phyloP scores from a whole-genome alignment of 2,329 filamentous ascomycete genomes.

The Furcasterigmium sp. region DNA sequence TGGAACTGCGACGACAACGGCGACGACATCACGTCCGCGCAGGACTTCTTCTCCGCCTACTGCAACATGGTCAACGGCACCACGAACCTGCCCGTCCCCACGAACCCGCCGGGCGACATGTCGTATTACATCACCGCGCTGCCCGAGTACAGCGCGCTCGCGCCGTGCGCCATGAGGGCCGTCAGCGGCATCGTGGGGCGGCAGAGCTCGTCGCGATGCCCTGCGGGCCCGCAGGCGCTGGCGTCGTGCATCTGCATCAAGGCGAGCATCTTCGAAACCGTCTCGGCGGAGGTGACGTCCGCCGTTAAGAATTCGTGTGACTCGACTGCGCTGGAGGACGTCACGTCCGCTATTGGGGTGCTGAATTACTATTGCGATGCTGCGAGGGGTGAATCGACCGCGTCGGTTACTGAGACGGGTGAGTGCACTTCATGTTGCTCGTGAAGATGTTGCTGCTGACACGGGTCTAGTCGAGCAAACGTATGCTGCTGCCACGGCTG shows the following conservation, averaged over 20 bases:
- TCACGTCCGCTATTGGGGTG: constrained; percentile 39
- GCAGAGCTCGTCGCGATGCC: constrained; percentile 35
- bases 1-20: constrained; percentile 39
- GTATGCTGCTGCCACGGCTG: constrained; percentile 10
- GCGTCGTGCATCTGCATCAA: constrained; percentile 50
- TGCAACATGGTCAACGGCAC: constrained; percentile 45
- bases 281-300: constrained; percentile 38
- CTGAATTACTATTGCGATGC: constrained; percentile 46
- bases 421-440: constrained; percentile 12
- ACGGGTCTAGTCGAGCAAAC: constrained; percentile 18
- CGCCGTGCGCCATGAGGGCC: constrained; percentile 37
- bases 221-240: constrained; percentile 38
- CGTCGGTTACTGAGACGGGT: constrained; percentile 34
- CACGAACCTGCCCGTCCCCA: constrained; percentile 39
- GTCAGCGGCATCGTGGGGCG: constrained; percentile 34
- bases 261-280: constrained; percentile 34
- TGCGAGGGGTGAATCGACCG: constrained; percentile 33
- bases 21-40: constrained; percentile 41
- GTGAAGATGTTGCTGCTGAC: constrained; percentile 11
- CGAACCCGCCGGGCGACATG: constrained; percentile 47
- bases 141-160: constrained; percentile 37
- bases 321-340: constrained; percentile 34
- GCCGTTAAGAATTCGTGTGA: constrained; percentile 38
- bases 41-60: constrained; percentile 45
- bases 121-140: constrained; percentile 50